A percentile compares a stretch with the other conserved stretches of the same genome.
Conservation (phyloP, 345 rosid genomes). For the Hirschfeldia incana region DNA sequence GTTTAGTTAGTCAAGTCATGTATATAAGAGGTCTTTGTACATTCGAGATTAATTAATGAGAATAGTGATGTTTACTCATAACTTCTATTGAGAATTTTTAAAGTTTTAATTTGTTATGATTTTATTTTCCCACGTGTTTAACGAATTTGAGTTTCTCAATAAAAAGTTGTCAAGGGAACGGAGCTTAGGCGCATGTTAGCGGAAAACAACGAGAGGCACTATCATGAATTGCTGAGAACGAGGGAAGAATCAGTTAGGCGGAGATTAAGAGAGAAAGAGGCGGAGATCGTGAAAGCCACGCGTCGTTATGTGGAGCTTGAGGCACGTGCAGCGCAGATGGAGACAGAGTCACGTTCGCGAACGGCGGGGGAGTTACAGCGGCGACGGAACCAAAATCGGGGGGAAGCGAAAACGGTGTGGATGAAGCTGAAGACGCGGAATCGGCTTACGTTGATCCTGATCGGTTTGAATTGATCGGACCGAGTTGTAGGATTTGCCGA, state of each 20-base stretch:
- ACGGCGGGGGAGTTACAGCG: slow-evolving; percentile 20
- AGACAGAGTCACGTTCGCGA: slow-evolving; percentile 71
- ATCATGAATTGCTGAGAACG: slow-evolving; percentile 59
- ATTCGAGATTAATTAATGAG: too few species aligned
- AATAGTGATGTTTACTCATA: too few species aligned
- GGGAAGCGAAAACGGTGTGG: slow-evolving; percentile 22
- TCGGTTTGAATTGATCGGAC: slow-evolving; percentile 45
- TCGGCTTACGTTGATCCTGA: slow-evolving; percentile 86
- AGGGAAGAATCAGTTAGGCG: slow-evolving; percentile 69
- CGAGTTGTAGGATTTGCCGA: slow-evolving; percentile 62
- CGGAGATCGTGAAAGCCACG: slow-evolving; percentile 71
- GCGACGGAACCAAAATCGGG: slow-evolving; percentile 8
- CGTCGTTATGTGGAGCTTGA: slow-evolving; percentile 77
- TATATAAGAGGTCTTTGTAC: too few species aligned
- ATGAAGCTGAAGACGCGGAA: slow-evolving; percentile 74
- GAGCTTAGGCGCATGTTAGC: slow-evolving; percentile 71
- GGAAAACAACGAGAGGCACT: slow-evolving; percentile 73
- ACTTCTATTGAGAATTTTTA: too few species aligned
- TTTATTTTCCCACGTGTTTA: too few species aligned
- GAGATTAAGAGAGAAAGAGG: slow-evolving; percentile 69
- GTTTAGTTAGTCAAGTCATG: too few species aligned
- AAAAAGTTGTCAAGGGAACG: too few species aligned
- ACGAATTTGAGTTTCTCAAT: too few species aligned
- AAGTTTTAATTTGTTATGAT: too few species aligned
- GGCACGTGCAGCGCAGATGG: slow-evolving; percentile 78